Base-by-base conservation (phyloP, 2,329 filamentous ascomycete genomes). In the Graphilbum fragrans region DNA sequence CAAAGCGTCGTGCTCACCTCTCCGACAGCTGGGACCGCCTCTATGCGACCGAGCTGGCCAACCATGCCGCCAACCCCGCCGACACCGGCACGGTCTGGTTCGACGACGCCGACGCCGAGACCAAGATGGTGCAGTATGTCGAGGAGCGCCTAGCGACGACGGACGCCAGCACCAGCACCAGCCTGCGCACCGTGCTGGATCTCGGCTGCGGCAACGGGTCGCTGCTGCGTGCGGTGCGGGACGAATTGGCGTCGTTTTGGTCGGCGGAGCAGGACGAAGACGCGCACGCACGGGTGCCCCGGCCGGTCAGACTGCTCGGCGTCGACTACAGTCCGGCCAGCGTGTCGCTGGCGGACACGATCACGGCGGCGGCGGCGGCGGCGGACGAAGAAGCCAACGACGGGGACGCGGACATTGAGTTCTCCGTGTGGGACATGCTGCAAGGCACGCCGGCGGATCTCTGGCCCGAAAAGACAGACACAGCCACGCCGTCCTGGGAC, bases 11-110 rank as follows among this genome's bases (percentile, higher is more conserved):
- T 18, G 11, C 22, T 20, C 36, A 39, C 33, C 2, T 14, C n/a
- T 11, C 22, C n/a, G 4, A 48, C 45, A 88, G 83, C 64, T 88
- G 83, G 83, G 80, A 90, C 59, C 64, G 63, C 18, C 74, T 86
- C 48, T 92, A 93, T 66, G 66, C 69, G 1, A 70, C 66, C 50
- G 82, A 92, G 60, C 67, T 86, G 41, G 58, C 65, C 45, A 90
- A 92, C 63, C 76, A 88, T 60, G 63, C 74, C 41, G 60, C 73
- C 47, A 77, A 93, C 62, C 77, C 84, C 10, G 62, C 73, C 43
- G 85, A 94, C 66, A 82, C 82, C 45, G 90, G 90, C 50, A 94
- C 87, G 23, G 79, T 92, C 53, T 98, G 92, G 92, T 98, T 98
- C 71, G 82, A 87, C 58, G 92, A 96, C 64, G 84, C 86, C 25